Percentiles rank a stretch among this genome's conserved stretches.
Conservation (phyloP, 2,329 filamentous ascomycete species). For the Huntiella savannae region DNA sequence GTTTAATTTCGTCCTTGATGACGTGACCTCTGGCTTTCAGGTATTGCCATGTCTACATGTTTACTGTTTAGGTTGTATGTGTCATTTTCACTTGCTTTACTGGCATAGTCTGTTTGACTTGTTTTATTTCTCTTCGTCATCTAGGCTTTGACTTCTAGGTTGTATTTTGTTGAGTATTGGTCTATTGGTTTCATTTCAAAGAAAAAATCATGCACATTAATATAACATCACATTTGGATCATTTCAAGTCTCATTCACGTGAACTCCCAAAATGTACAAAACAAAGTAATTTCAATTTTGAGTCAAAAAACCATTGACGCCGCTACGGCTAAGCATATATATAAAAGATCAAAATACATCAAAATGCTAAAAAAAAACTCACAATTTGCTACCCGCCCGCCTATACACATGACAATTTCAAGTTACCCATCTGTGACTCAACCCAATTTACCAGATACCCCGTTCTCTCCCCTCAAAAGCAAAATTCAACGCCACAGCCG, state of each 20-base stretch:
- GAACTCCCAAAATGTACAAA: neutral
- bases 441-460: slow-evolving; percentile 26
- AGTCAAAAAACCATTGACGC: neutral
- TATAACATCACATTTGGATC: too few relatives aligned
- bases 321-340: slow-evolving; percentile 1
- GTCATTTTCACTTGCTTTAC: neutral
- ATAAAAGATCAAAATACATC: neutral
- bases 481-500: slow-evolving; percentile 64
- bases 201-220: neutral
- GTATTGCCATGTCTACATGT: neutral
- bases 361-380: neutral
- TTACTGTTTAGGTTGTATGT: neutral
- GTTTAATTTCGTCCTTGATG: neutral
- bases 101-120: neutral
- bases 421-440: neutral
- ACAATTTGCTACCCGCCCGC: neutral
- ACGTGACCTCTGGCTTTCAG: neutral
- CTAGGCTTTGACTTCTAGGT: slow-evolving; percentile 7
- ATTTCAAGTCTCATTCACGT: neutral
- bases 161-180: neutral
- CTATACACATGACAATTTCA: neutral
- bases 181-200: neutral
- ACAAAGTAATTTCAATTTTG: neutral
- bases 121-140: neutral
- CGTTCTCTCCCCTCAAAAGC: slow-evolving; percentile 51